phyloP scores from a whole-genome alignment of 2,329 filamentous ascomycete genomes.

The Cladophialophora yegresii region DNA sequence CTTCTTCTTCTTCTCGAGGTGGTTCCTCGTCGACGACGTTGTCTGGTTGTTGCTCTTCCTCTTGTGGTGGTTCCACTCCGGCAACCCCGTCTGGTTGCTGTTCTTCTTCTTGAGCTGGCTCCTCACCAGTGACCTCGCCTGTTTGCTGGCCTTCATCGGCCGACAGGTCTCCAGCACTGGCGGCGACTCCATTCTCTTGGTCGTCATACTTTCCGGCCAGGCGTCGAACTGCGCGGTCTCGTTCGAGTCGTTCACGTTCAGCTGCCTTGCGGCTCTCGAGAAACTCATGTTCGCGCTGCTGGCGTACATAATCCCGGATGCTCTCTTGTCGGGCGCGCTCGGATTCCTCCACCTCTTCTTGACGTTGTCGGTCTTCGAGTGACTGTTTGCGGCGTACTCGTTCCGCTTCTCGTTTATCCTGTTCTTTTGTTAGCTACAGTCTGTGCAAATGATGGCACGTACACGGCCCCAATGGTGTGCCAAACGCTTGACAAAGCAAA shows the following conservation, averaged over 20 bases:
- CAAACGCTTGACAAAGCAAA: background rate
- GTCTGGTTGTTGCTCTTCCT: background rate
- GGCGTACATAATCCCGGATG: background rate
- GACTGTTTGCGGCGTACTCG: background rate
- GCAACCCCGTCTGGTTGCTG: background rate
- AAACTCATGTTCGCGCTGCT: background rate
- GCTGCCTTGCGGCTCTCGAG: background rate
- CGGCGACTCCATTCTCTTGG: background rate
- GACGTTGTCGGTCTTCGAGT: background rate
- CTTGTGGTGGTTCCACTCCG: background rate
- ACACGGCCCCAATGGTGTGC: background rate
- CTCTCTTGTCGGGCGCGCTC: background rate
- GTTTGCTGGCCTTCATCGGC: background rate
- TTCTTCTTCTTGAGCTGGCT: background rate
- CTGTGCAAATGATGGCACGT: background rate
- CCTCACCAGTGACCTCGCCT: background rate
- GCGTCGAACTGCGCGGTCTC: too few species aligned
- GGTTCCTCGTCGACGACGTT: background rate
- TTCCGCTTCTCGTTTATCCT: background rate
- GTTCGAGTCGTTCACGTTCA: background rate
- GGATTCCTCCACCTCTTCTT: background rate
- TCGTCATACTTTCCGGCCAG: too few species aligned
- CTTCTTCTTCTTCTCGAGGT: constrained; percentile 4
- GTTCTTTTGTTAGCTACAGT: background rate
- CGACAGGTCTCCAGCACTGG: background rate